phyloP scores from a whole-genome alignment of 768 basidiomycete genomes.

The Termitomyces sp. region DNA sequence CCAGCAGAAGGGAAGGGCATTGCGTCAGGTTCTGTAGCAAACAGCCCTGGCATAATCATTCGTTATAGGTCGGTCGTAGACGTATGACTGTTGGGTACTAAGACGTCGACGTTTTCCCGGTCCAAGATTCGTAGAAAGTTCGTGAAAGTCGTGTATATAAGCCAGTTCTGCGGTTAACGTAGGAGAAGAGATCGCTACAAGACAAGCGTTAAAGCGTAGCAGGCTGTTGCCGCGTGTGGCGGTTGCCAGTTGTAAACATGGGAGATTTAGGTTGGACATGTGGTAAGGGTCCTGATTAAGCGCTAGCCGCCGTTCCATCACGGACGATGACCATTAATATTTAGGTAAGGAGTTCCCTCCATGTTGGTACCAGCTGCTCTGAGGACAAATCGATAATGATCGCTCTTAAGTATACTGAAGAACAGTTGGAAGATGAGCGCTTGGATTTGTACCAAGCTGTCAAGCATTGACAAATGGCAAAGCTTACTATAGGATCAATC shows the following conservation, averaged over 20 bases:
- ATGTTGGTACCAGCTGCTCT: too few relatives aligned
- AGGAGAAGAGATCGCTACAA: slow-evolving; percentile 10
- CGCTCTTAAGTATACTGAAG: too few relatives aligned
- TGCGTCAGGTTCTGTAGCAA: slow-evolving; percentile 20
- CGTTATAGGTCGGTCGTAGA: slow-evolving; percentile 1
- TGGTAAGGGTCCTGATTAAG: neutral
- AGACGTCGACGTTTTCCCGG: slow-evolving; percentile 8
- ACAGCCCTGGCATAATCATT: slow-evolving; percentile 20
- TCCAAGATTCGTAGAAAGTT: slow-evolving; percentile 1
- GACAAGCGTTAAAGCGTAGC: slow-evolving; percentile 7
- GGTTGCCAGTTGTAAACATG: neutral
- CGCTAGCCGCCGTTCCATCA: neutral
- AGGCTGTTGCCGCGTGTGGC: slow-evolving; percentile 8
- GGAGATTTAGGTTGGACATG: neutral
- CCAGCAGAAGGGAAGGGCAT: slow-evolving; percentile 20
- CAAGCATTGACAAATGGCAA: too few relatives aligned
- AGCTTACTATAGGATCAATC: too few relatives aligned
- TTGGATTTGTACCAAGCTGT: too few relatives aligned
- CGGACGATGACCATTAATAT: neutral
- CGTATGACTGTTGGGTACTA: neutral
- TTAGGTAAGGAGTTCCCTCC: neutral
- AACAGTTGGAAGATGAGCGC: too few relatives aligned
- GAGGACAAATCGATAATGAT: too few relatives aligned
- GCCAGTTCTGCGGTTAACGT: slow-evolving; percentile 13
- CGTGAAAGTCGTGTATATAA: slow-evolving; percentile 20